Percentiles rank a stretch among this genome's conserved stretches.
These are phyloP conservation scores for Petrea volubilis DNA, from an alignment of 257 asterid genomes.

Conservation along the genomic window DNA sequence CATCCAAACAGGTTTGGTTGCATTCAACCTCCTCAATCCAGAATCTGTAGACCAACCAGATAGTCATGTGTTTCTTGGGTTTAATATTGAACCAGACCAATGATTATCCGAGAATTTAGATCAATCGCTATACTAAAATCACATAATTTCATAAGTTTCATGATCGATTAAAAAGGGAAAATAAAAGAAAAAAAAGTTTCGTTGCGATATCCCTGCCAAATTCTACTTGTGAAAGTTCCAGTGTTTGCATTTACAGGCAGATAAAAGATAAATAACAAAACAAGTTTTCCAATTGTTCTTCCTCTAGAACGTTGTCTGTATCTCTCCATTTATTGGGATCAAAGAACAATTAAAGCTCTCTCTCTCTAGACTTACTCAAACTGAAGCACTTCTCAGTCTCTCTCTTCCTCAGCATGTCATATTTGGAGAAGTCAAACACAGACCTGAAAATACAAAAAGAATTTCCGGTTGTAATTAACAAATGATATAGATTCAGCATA, in stretches of 20 bases:
- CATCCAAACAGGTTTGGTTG: neutral
- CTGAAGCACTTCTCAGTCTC: neutral
- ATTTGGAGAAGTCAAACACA: slow-evolving; percentile 34
- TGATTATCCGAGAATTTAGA: neutral
- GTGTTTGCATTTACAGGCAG: slow-evolving; percentile 25
- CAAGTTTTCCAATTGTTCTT: neutral
- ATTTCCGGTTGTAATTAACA: neutral
- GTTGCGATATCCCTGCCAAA: neutral
- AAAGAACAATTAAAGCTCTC: slow-evolving; percentile 16
- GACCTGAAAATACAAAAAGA: slow-evolving; percentile 28
- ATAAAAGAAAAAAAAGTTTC: neutral
- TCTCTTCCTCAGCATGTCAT: slow-evolving; percentile 54
- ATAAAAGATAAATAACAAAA: neutral
- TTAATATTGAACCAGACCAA: neutral
- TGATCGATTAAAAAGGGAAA: neutral
- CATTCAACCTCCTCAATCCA: neutral
- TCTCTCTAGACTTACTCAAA: neutral
- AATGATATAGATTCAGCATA: too few species aligned
- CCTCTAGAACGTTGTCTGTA: neutral
- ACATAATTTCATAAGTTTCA: neutral
- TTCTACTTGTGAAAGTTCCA: neutral
- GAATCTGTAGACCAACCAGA: neutral
- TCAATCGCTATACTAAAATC: neutral
- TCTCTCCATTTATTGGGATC: slow-evolving; percentile 14
- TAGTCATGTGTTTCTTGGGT: too few species aligned